A percentile compares a stretch with the other conserved stretches of the same genome.
phyloP scores from a whole-genome alignment of 2,329 filamentous ascomycete genomes.

The Ascochyta fabae region DNA sequence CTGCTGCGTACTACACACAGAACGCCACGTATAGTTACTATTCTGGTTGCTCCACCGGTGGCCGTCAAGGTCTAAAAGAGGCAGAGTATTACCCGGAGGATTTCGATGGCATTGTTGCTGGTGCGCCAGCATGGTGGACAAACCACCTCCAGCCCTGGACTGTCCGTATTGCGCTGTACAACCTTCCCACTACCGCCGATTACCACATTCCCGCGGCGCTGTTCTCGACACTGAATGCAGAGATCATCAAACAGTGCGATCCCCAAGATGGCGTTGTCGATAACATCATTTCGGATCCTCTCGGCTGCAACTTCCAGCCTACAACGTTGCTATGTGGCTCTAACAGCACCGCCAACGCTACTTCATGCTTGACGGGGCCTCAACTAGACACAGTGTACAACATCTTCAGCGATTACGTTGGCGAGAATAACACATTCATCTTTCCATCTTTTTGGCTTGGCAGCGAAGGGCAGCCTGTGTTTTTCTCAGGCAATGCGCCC shows the following conservation, averaged over 20 bases:
- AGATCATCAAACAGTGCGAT: slow-evolving; percentile 60
- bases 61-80: slow-evolving; percentile 63
- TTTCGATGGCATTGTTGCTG: slow-evolving; percentile 65
- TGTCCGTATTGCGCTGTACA: slow-evolving; percentile 55
- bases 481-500: slow-evolving; percentile 49
- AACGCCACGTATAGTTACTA: slow-evolving; percentile 59
- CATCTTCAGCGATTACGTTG: slow-evolving; percentile 52
- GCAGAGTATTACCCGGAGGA: slow-evolving; percentile 62
- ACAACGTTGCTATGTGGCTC: slow-evolving; percentile 47
- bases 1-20: slow-evolving; percentile 57
- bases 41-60: slow-evolving; percentile 65
- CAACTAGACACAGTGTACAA: slow-evolving; percentile 53
- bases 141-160: slow-evolving; percentile 55
- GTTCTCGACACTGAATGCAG: slow-evolving; percentile 54
- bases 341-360: slow-evolving; percentile 40
- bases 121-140: slow-evolving; percentile 60
- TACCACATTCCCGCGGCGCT: slow-evolving; percentile 53
- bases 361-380: slow-evolving; percentile 52
- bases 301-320: slow-evolving; percentile 52
- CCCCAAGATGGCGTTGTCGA: slow-evolving; percentile 57
- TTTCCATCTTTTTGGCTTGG: slow-evolving; percentile 51
- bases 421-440: slow-evolving; percentile 51
- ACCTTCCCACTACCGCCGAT: slow-evolving; percentile 54
- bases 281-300: slow-evolving; percentile 56
- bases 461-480: slow-evolving; percentile 47